A percentile compares a stretch with the other conserved stretches of the same genome.
phyloP scores from a whole-genome alignment of 108 stramenopile species.

The Nitzschia palea region DNA sequence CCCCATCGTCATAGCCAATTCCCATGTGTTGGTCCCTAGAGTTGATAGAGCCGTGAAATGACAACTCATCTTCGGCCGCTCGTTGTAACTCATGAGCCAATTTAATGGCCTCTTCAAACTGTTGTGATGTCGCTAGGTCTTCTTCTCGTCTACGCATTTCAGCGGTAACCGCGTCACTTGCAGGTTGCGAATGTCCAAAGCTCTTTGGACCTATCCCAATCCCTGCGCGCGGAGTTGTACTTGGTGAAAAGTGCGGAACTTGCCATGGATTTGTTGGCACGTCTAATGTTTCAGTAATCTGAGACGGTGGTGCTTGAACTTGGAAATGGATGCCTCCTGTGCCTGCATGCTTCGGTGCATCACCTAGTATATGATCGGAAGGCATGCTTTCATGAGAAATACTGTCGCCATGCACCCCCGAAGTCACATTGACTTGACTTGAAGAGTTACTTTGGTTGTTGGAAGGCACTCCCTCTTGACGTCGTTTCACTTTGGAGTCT shows the following conservation, averaged over 20 bases:
- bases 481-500: no score
- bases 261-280: neutral
- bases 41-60: constrained; percentile 15
- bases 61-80: constrained; percentile 31
- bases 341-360: no score
- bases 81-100: constrained; percentile 27
- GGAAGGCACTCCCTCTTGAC: no score
- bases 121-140: neutral
- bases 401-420: no score
- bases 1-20: neutral
- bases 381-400: no score
- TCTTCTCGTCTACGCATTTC: neutral
- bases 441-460: no score
- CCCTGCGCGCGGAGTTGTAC: neutral
- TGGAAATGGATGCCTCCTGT: no score
- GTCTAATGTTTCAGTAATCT: no score
- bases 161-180: no score
- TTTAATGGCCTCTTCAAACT: constrained; percentile 8
- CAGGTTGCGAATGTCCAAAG: neutral
- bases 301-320: no score
- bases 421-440: no score
- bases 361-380: no score
- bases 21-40: constrained; percentile 2
- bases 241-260: neutral
- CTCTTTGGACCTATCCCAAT: neutral